phyloP scores from a whole-genome alignment of 2,329 filamentous ascomycete species.

The Fusarium begoniae region DNA sequence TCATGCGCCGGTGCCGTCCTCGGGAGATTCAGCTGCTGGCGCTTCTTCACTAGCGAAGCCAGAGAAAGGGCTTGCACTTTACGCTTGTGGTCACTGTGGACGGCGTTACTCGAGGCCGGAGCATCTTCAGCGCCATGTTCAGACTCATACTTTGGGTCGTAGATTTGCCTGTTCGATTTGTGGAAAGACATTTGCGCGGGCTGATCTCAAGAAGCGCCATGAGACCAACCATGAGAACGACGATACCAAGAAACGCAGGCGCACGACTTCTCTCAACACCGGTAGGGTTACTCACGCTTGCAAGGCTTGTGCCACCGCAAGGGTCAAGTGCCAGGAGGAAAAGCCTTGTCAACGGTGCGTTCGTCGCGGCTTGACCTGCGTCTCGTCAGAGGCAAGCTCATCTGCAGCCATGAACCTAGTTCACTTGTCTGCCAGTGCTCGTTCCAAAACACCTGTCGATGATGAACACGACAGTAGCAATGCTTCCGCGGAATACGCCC shows the following conservation, averaged over 20 bases:
- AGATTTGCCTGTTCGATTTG: constrained; percentile 61
- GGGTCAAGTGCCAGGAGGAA: constrained; percentile 64
- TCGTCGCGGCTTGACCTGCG: constrained; percentile 57
- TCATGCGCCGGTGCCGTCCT: constrained; percentile 8
- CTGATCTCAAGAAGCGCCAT: constrained; percentile 63
- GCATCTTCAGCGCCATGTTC: constrained; percentile 62
- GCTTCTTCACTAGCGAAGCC: constrained; percentile 15
- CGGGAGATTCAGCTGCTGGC: neutral
- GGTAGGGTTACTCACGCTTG: constrained; percentile 64
- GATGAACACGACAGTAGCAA: constrained; percentile 31
- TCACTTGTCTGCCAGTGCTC: constrained; percentile 53
- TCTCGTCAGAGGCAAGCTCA: constrained; percentile 49
- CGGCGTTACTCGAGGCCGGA: constrained; percentile 63
- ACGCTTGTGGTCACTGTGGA: constrained; percentile 63
- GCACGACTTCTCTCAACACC: constrained; percentile 55
- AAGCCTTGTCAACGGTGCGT: constrained; percentile 64
- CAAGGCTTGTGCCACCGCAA: constrained; percentile 59
- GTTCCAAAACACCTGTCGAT: constrained; percentile 38
- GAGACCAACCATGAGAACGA: constrained; percentile 61
- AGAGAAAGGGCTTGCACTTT: constrained; percentile 49
- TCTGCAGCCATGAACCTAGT: constrained; percentile 55
- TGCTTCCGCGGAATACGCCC: constrained; percentile 18
- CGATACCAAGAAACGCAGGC: constrained; percentile 57
- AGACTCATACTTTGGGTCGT: constrained; percentile 60
- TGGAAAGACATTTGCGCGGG: constrained; percentile 63